Percentiles rank a stretch among this genome's conserved stretches.
Conservation (phyloP, 2,329 filamentous ascomycete genomes). For the Nemania sp. region DNA sequence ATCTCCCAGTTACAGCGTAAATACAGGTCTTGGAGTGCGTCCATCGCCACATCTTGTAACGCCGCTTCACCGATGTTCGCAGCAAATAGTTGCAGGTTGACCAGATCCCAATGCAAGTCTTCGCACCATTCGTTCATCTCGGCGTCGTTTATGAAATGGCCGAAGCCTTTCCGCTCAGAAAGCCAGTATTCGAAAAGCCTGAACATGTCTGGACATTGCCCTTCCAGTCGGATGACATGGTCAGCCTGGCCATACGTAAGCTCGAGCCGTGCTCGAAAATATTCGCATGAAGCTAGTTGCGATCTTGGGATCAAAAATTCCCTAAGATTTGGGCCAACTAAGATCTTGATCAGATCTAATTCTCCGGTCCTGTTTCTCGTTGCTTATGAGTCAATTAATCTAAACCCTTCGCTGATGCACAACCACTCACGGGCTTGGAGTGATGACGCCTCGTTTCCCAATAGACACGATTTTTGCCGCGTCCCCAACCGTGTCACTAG, state of each 20-base stretch:
- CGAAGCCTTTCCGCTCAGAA: slow-evolving; percentile 33
- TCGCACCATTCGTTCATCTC: slow-evolving; percentile 34
- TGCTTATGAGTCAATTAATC: slow-evolving; percentile 1
- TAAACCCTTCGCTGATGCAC: background rate
- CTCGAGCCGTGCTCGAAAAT: slow-evolving; percentile 36
- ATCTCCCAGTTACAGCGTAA: slow-evolving; percentile 63
- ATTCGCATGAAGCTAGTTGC: slow-evolving; percentile 36
- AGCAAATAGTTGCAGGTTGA: slow-evolving; percentile 61
- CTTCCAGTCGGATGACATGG: slow-evolving; percentile 36
- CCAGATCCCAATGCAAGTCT: slow-evolving; percentile 58
- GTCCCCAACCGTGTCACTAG: slow-evolving; percentile 12
- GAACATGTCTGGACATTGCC: slow-evolving; percentile 41
- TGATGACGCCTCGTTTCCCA: slow-evolving; percentile 23
- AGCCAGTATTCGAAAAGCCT: slow-evolving; percentile 42
- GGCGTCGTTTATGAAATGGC: slow-evolving; percentile 35
- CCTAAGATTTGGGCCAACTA: slow-evolving; percentile 37
- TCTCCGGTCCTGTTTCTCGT: slow-evolving; percentile 24
- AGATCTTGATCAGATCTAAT: slow-evolving; percentile 35
- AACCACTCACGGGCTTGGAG: slow-evolving; percentile 30
- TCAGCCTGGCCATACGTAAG: slow-evolving; percentile 29
- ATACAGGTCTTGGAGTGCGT: slow-evolving; percentile 62
- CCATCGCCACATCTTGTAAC: slow-evolving; percentile 61
- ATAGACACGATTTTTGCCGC: slow-evolving; percentile 27
- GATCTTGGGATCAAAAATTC: slow-evolving; percentile 39
- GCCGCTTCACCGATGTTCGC: slow-evolving; percentile 52